Evolutionary conservation across 352 stramenopile genomes (phyloP).

Genomic region (Thalassiosira hispida): DNA sequence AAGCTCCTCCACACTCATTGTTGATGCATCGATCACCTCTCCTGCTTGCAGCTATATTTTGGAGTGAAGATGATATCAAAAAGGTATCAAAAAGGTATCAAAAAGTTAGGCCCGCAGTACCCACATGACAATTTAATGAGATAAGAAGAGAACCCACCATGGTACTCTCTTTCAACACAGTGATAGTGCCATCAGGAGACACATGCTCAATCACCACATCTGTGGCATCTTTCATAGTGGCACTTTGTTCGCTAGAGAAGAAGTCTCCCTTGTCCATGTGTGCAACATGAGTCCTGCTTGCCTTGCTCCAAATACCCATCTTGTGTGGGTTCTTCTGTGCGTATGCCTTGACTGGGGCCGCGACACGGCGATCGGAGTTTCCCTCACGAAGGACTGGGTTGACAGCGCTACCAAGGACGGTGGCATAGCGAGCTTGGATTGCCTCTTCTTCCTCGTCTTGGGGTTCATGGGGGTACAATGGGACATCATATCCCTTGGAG

Average conservation of each 20-base stretch:
- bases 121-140: too few relatives aligned
- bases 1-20: conserved; percentile 75
- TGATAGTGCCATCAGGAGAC: conserved; percentile 62
- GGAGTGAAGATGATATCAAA: neutral
- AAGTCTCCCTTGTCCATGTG: conserved; percentile 87
- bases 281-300: conserved; percentile 82
- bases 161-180: conserved; percentile 78
- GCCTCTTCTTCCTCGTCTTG: conserved; percentile 71
- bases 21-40: conserved; percentile 86
- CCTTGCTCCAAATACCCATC: conserved; percentile 85
- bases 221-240: conserved; percentile 64
- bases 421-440: conserved; percentile 78
- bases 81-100: neutral
- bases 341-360: conserved; percentile 85
- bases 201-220: conserved; percentile 81
- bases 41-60: conserved; percentile 60
- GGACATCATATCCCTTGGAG: conserved; percentile 86
- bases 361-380: conserved; percentile 86
- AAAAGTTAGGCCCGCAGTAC: too few relatives aligned
- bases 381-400: conserved; percentile 86
- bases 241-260: conserved; percentile 81
- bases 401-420: conserved; percentile 84
- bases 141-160: conserved; percentile 36
- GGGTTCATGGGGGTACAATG: conserved; percentile 82
- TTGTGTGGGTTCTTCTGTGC: conserved; percentile 87